phyloP scores from a whole-genome alignment of 1,284 basidiomycete species.

The Pyrrhoderma noxium region DNA sequence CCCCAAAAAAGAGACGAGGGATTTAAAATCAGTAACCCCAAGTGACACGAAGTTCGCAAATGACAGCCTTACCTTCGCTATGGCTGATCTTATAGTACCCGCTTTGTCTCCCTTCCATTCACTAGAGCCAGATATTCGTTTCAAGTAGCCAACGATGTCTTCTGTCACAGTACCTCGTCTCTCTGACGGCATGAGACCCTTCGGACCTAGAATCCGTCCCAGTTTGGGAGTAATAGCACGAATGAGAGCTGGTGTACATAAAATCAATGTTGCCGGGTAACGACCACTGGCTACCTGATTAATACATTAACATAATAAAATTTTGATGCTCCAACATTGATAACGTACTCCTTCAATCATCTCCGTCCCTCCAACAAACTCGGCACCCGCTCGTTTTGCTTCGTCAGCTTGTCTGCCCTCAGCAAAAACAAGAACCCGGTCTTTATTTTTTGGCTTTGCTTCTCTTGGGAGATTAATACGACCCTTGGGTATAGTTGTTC shows the following conservation, averaged over 20 bases:
- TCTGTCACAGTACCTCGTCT: constrained; percentile 92
- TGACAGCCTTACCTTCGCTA: constrained; percentile 47
- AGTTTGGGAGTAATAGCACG: constrained; percentile 73
- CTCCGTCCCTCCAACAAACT: constrained; percentile 81
- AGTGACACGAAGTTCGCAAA: neutral
- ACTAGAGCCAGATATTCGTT: constrained; percentile 71
- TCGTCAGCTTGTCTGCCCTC: constrained; percentile 72
- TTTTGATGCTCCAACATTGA: constrained; percentile 2
- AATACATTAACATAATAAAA: constrained; percentile 2
- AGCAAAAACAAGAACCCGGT: constrained; percentile 82
- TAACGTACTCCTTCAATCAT: constrained; percentile 68
- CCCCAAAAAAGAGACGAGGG: constrained; percentile 1
- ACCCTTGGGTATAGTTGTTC: constrained; percentile 76
- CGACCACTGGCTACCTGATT: constrained; percentile 58
- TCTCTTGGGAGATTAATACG: constrained; percentile 65
- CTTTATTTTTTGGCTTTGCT: constrained; percentile 62
- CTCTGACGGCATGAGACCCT: constrained; percentile 92
- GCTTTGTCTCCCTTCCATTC: constrained; percentile 92
- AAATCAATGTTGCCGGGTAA: constrained; percentile 72
- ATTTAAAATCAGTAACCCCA: constrained; percentile 19
- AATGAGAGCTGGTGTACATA: constrained; percentile 79
- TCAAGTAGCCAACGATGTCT: constrained; percentile 75
- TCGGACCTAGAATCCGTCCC: constrained; percentile 86
- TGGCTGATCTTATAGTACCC: constrained; percentile 78
- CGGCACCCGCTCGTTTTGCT: constrained; percentile 75